Evolutionary conservation across 176 grass and related monocot genomes (phyloP), one percentile per base, ranked within the genome.

Genomic region (Otatea glauca): DNA sequence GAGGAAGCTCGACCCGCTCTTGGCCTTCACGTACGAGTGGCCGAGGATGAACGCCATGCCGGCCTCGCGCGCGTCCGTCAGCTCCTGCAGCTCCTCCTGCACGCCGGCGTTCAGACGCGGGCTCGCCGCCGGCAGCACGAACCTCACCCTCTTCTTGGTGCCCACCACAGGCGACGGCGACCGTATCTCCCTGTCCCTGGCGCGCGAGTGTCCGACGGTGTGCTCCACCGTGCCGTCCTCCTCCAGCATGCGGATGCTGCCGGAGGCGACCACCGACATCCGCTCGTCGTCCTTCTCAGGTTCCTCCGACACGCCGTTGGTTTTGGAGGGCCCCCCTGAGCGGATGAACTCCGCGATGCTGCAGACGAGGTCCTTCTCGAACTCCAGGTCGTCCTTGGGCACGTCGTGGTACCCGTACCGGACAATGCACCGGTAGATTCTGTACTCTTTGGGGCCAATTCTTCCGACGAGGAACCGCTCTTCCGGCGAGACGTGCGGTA

Each of bases 301-400:
- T 21, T 84, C 91, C 35, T 78, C 81, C 3, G 65, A 4, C 2
- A 38, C 9, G 55, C 82, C 84, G 13, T 79, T 93, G 61, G 64
- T n/a, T 44, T 82, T 79, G 68, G 88, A 76, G 3, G 48, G 25
- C 17, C 78, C 79, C 9, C 70, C 91, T 3, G 91, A 85, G 2
- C 91, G 89, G 85, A 99, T 99, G 88, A 96, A 99, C 88, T 96
- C 96, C 0, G 93, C 96, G 5, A 99, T 66, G 89, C 96, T 99
- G 89, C 89, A 99, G 44, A 92, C 82, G 0, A 99, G 80, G 83
- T 99, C 96, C 88, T 89, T 94, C 85, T 99, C 96, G 56, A 99
- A 96, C 81, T 99, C 93, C 24, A 92, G 68, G 70, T 99, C 93
- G 29, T 99, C 96, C 83, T 92, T 96, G 86, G 87, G 96, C 73